These are phyloP conservation scores for Cyberlindnera saturnus DNA, from an alignment of 805 yeast genomes.

Conservation along the genomic window DNA sequence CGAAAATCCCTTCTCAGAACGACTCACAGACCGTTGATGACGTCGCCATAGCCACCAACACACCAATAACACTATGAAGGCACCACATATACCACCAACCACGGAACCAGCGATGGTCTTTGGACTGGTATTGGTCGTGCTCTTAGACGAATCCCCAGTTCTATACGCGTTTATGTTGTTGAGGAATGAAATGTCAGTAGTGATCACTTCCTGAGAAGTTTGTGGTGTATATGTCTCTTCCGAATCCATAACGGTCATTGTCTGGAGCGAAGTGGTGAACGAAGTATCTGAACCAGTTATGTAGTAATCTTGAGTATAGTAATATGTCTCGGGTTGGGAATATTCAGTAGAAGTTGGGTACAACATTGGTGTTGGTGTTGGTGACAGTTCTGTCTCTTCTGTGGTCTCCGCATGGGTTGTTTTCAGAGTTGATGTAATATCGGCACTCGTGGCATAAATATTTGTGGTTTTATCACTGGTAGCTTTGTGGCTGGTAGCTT, in stretches of 20 bases:
- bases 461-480: too few relatives aligned
- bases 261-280: constrained; percentile 15
- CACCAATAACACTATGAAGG: constrained; percentile 7
- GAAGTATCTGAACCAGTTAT: constrained; percentile 17
- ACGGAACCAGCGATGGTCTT: constrained; percentile 23
- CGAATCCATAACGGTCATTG: constrained; percentile 6
- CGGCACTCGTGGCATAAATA: too few relatives aligned
- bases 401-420: too few relatives aligned
- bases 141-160: not conserved
- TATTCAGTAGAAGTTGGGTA: not conserved
- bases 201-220: constrained; percentile 4
- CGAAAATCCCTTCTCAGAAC: constrained; percentile 18
- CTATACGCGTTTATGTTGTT: not conserved
- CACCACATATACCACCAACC: constrained; percentile 22
- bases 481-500: too few relatives aligned
- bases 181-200: constrained; percentile 18
- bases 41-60: constrained; percentile 14
- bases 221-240: constrained; percentile 1
- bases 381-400: too few relatives aligned
- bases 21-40: not conserved
- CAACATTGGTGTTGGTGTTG: too few relatives aligned
- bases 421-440: too few relatives aligned
- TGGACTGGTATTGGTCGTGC: constrained; percentile 2
- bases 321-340: constrained; percentile 5
- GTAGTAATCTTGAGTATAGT: constrained; percentile 16